A percentile compares a stretch with the other conserved stretches of the same genome.
Evolutionary conservation across 148 eudicot species (phyloP).

Genomic region (Amaranthus hypochondriacus): DNA sequence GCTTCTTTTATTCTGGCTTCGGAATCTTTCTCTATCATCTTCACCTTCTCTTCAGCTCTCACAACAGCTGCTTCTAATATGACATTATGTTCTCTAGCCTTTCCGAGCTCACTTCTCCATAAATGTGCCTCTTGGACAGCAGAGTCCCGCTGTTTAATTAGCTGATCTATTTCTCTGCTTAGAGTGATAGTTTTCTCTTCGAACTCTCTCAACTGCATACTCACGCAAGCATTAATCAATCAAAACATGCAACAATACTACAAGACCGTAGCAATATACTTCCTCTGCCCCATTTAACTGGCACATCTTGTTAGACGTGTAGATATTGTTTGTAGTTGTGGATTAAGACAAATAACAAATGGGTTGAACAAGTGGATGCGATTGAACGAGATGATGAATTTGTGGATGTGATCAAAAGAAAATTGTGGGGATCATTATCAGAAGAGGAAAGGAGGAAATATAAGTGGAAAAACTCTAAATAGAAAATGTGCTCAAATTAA

Average conservation of each 20-base stretch:
- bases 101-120: conserved; percentile 94
- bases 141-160: conserved; percentile 65
- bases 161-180: conserved; percentile 55
- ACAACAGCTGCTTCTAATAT: conserved; percentile 88
- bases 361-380: too few relatives aligned
- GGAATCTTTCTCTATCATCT: conserved; percentile 67
- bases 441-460: too few relatives aligned
- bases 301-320: too few relatives aligned
- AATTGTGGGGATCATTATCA: too few relatives aligned
- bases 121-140: conserved; percentile 87
- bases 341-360: too few relatives aligned
- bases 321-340: too few relatives aligned
- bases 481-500: too few relatives aligned
- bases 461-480: too few relatives aligned
- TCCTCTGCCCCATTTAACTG: too few relatives aligned
- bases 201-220: conserved; percentile 53
- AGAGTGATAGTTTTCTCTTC: conserved; percentile 52
- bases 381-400: too few relatives aligned
- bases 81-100: conserved; percentile 88
- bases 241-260: not conserved
- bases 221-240: conserved; percentile 13
- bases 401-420: too few relatives aligned
- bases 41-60: conserved; percentile 86
- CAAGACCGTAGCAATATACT: too few relatives aligned
- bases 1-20: conserved; percentile 76